phyloP scores from a whole-genome alignment of 2,329 filamentous ascomycete genomes.

The Pestalotiopsis sp. region DNA sequence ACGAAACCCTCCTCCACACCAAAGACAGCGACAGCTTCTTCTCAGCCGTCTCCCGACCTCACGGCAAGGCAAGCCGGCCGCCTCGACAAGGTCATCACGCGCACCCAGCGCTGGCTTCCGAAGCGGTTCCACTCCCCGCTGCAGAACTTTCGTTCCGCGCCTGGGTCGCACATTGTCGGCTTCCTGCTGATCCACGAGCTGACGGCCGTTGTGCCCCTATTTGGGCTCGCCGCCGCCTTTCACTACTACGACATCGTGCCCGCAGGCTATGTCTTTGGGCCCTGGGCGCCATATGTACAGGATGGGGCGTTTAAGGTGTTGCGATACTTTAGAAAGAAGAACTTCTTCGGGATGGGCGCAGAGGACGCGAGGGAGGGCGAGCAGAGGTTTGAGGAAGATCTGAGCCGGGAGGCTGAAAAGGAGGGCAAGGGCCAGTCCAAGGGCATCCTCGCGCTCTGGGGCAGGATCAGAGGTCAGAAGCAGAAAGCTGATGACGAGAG shows the following conservation, averaged over 20 bases:
- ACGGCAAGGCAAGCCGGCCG: constrained; percentile 29
- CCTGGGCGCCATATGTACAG: constrained; percentile 53
- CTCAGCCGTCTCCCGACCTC: constrained; percentile 4
- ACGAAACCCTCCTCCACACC: constrained; percentile 14
- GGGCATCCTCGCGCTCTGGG: constrained; percentile 18
- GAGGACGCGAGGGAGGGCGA: constrained; percentile 23
- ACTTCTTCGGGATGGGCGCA: constrained; percentile 71
- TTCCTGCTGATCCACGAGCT: constrained; percentile 92
- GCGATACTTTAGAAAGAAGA: constrained; percentile 74
- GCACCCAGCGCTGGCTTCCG: constrained; percentile 52
- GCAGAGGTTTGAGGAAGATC: constrained; percentile 20
- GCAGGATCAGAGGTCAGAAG: constrained; percentile 35
- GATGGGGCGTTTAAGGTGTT: constrained; percentile 75
- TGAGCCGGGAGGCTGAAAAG: constrained; percentile 28
- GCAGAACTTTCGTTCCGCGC: constrained; percentile 70
- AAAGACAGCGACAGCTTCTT: constrained; percentile 20
- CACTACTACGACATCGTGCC: constrained; percentile 80
- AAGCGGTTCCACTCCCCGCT: constrained; percentile 70
- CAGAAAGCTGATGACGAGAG: constrained; percentile 22
- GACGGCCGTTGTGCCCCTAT: constrained; percentile 79
- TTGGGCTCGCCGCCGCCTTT: constrained; percentile 75
- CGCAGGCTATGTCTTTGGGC: constrained; percentile 47
- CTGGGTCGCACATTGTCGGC: constrained; percentile 78
- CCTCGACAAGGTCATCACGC: constrained; percentile 48
- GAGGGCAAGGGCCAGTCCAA: constrained; percentile 23